phyloP scores from a whole-genome alignment of 345 rosid genomes.

The Triadica sebifera region DNA sequence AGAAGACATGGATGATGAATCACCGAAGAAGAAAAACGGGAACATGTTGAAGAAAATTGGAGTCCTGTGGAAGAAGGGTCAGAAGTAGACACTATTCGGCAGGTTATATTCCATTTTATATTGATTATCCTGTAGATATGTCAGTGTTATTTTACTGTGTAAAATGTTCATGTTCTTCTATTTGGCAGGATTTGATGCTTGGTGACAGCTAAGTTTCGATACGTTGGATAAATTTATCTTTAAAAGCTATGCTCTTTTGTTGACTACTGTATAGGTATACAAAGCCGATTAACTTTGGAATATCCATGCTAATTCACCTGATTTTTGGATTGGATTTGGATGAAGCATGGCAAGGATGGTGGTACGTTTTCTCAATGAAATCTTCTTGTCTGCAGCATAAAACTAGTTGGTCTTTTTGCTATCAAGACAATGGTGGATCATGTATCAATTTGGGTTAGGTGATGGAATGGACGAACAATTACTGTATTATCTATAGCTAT shows the following conservation, averaged over 20 bases:
- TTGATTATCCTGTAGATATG: background rate
- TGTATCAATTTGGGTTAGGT: background rate
- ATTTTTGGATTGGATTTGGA: too few species aligned
- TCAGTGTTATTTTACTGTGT: background rate
- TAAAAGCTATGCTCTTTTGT: constrained; percentile 6
- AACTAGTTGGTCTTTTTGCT: background rate
- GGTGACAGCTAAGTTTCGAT: background rate
- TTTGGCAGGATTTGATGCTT: constrained; percentile 12
- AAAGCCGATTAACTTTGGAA: background rate
- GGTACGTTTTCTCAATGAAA: background rate
- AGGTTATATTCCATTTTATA: constrained; percentile 3
- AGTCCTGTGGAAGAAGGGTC: constrained; percentile 86
- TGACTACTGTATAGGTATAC: constrained; percentile 7
- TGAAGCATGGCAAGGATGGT: too few species aligned
- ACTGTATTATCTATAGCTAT: too few species aligned
- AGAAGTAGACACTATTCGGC: constrained; percentile 35
- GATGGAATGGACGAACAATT: too few species aligned
- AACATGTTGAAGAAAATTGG: constrained; percentile 91
- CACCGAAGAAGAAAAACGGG: constrained; percentile 85
- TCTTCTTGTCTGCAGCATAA: background rate
- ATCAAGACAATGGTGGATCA: background rate
- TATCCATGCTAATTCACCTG: too few species aligned
- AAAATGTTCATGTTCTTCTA: background rate
- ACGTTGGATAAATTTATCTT: background rate
- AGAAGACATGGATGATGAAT: constrained; percentile 84